A percentile compares a stretch with the other conserved stretches of the same genome.
Conservation (phyloP, 208 protist genomes). For the Leishmania lainsoni region DNA sequence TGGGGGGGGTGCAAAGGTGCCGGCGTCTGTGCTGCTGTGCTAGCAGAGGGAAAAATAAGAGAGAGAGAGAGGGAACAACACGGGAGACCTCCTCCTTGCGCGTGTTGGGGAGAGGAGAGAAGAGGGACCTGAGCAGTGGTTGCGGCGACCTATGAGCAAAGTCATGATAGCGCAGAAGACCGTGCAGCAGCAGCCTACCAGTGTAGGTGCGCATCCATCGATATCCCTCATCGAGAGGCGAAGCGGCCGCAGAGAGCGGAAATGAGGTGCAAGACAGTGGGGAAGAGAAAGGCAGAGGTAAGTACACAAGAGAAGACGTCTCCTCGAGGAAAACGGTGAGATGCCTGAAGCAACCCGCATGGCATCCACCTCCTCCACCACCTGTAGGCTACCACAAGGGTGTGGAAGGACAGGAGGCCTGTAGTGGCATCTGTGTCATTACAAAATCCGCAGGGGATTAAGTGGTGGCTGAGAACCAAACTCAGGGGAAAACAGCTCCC, state of each 20-base stretch:
- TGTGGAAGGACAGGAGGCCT: no score
- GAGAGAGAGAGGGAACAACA: neutral
- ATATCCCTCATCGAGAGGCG: neutral
- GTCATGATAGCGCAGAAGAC: neutral
- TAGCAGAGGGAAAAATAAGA: neutral
- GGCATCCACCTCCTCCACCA: neutral
- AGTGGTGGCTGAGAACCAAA: neutral
- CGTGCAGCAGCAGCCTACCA: conserved; percentile 7
- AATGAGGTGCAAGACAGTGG: neutral
- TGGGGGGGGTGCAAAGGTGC: neutral
- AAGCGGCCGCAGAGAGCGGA: neutral
- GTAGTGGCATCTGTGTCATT: neutral
- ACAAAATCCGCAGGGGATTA: neutral
- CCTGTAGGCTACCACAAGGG: neutral
- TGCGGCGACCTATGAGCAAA: neutral
- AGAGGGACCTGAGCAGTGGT: neutral
- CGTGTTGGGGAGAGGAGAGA: neutral
- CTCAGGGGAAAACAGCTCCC: neutral
- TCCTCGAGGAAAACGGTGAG: neutral
- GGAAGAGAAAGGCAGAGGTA: neutral
- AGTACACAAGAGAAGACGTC: no score
- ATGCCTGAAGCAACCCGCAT: neutral
- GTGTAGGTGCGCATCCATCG: neutral
- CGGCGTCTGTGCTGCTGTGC: neutral
- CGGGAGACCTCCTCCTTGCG: neutral